Evolutionary conservation across 1,284 basidiomycete species (phyloP).

Genomic region (Ganoderma meredithae): DNA sequence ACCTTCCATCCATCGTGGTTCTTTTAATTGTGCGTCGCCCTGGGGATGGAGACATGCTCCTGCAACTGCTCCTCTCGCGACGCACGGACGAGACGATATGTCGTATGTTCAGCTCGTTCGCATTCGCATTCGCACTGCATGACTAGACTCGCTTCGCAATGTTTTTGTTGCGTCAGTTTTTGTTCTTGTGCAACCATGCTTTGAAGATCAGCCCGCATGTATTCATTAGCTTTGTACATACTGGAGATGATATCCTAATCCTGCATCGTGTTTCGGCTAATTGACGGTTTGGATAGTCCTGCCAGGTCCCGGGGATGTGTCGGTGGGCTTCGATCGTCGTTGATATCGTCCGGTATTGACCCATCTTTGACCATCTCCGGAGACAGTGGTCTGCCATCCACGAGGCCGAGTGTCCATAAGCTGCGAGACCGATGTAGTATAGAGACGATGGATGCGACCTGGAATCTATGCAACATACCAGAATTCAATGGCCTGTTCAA

Average conservation of each 20-base stretch:
- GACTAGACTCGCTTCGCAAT: neutral
- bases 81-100: neutral
- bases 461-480: too few relatives aligned
- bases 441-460: too few relatives aligned
- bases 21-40: neutral
- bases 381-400: too few relatives aligned
- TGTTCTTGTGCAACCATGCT: neutral
- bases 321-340: too few relatives aligned
- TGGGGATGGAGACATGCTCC: neutral
- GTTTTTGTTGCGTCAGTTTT: neutral
- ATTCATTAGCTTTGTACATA: neutral
- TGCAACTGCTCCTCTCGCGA: neutral
- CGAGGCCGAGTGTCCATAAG: too few relatives aligned
- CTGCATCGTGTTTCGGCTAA: neutral
- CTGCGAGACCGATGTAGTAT: too few relatives aligned
- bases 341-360: too few relatives aligned
- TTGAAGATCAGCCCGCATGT: neutral
- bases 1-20: neutral
- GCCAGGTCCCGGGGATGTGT: too few relatives aligned
- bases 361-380: too few relatives aligned
- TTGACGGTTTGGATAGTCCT: too few relatives aligned
- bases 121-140: neutral
- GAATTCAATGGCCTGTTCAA: too few relatives aligned
- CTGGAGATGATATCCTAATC: conserved; percentile 2
- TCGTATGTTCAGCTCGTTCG: neutral